These are phyloP conservation scores for Fusarium acutatum DNA, from an alignment of 2,329 filamentous ascomycete genomes.

Conservation along the genomic window DNA sequence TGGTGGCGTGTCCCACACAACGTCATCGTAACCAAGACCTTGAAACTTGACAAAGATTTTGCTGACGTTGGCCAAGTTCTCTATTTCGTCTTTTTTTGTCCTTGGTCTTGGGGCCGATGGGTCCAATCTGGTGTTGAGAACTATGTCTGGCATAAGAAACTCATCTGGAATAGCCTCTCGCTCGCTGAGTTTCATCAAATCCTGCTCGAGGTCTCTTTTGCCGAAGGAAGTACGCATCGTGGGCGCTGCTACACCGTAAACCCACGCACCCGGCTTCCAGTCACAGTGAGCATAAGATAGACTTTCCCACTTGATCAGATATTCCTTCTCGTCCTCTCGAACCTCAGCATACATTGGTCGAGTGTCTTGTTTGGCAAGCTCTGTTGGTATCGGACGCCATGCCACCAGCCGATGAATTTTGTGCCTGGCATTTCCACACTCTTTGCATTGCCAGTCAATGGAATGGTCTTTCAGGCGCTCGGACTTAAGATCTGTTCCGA, in stretches of 20 bases:
- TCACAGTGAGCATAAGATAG: slow-evolving; percentile 82
- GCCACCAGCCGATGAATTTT: slow-evolving; percentile 85
- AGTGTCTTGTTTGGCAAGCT: neutral
- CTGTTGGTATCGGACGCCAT: slow-evolving; percentile 74
- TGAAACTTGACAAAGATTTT: slow-evolving; percentile 89
- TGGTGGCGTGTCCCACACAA: slow-evolving; percentile 88
- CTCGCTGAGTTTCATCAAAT: slow-evolving; percentile 69
- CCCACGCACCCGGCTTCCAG: slow-evolving; percentile 92
- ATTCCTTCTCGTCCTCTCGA: slow-evolving; percentile 78
- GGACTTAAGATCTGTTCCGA: slow-evolving; percentile 45
- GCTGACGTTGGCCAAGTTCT: slow-evolving; percentile 75
- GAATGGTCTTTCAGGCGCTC: slow-evolving; percentile 78
- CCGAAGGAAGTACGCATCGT: slow-evolving; percentile 78
- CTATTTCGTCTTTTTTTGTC: slow-evolving; percentile 74
- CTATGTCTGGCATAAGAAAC: slow-evolving; percentile 83
- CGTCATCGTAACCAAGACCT: slow-evolving; percentile 88
- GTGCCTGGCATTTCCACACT: slow-evolving; percentile 71
- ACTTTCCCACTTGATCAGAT: slow-evolving; percentile 87
- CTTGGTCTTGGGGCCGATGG: slow-evolving; percentile 57
- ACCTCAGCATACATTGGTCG: slow-evolving; percentile 55
- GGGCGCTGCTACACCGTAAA: slow-evolving; percentile 73
- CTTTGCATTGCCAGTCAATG: slow-evolving; percentile 79
- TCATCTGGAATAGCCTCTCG: slow-evolving; percentile 89
- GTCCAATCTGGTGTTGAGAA: slow-evolving; percentile 78
- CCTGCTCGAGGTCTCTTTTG: slow-evolving; percentile 70